Evolutionary conservation across 2,329 filamentous ascomycete genomes (phyloP).

Genomic region (Pleurostoma richardsiae): DNA sequence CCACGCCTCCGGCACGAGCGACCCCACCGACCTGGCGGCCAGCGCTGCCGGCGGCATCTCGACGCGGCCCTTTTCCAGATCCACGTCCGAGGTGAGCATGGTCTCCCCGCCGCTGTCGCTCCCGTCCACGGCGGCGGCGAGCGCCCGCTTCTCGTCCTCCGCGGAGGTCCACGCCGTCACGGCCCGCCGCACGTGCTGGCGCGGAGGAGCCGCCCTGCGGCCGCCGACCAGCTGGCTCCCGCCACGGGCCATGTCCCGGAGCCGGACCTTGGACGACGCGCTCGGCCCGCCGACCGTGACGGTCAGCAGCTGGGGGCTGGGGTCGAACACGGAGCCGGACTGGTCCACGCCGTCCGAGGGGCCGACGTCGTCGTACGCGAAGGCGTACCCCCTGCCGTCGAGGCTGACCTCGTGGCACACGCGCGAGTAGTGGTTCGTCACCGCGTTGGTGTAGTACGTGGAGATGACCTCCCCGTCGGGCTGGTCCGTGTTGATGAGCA

Average conservation of each 20-base stretch:
- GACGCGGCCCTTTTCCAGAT: slow-evolving; percentile 9
- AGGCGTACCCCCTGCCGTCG: slow-evolving; percentile 61
- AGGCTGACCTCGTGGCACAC: slow-evolving; percentile 57
- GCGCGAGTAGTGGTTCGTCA: slow-evolving; percentile 64
- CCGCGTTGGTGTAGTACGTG: slow-evolving; percentile 45
- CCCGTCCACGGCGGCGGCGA: not conserved
- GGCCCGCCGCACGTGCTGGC: slow-evolving; percentile 1
- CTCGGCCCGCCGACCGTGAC: slow-evolving; percentile 47
- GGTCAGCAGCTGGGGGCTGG: slow-evolving; percentile 48
- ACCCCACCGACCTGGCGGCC: slow-evolving; percentile 4
- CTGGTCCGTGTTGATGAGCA: slow-evolving; percentile 48
- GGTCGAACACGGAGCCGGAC: slow-evolving; percentile 57
- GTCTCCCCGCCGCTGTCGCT: not conserved
- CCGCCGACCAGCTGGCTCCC: slow-evolving; percentile 3
- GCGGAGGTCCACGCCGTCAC: slow-evolving; percentile 1
- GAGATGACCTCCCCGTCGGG: slow-evolving; percentile 43
- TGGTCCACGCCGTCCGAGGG: slow-evolving; percentile 51
- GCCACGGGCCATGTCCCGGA: slow-evolving; percentile 4
- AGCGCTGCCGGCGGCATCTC: slow-evolving; percentile 3
- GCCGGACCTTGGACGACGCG: slow-evolving; percentile 2
- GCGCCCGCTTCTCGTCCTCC: slow-evolving; percentile 7
- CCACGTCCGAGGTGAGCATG: slow-evolving; percentile 3
- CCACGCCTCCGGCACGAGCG: slow-evolving; percentile 2
- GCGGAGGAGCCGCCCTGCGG: not conserved
- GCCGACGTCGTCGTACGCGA: slow-evolving; percentile 67